Evolutionary conservation across 169 alveolate genomes (phyloP), one percentile per base, ranked within the genome.

Genomic region (Condylostoma magnum): DNA sequence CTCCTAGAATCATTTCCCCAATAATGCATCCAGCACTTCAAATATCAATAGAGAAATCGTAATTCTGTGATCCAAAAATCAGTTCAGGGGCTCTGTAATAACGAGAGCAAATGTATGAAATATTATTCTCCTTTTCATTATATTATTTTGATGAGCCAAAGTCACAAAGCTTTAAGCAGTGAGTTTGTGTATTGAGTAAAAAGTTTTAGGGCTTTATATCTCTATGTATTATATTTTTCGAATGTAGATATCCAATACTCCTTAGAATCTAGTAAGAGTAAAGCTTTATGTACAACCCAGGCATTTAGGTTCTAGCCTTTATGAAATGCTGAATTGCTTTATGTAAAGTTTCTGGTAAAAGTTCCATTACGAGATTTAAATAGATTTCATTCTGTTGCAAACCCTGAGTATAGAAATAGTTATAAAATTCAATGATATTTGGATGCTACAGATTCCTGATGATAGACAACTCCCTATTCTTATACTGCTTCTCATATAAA

Each of bases 341-440:
- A 75, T 95, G 95, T 6, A 96, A 94, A 10, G 99, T 97, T 50
- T 96, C 99, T 15, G 99, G 98, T 33, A 97, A 90, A 84, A 86
- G 96, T 75, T 96, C 99, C 99, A 97, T 97, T 25, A 97, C 99
- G 6, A 97, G 96, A 84, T 97, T 96, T 34, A 97, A 79, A 76
- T 87, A 97, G 30, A 76, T 83, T 33, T 71, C 83, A 38, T 50
- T 25, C 6, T 10, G 22, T 54, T 66, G 51, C 30, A 84, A 90
- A 18, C 94, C 93, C 10, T 75, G 52, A 3, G 93, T 86, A 72
- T 86, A 90, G 52, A 82, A 90, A 1, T 93, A 93, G 50, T 86
- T 87, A 44, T 83, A 79, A 51, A 90, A 77, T 37, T 74, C 77
- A 33, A 90, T 75, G 18, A 90, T 83, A 69, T 83, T 81, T 18